Base-by-base conservation (phyloP, 176 grass and related monocot genomes). In the Secale cereale region DNA sequence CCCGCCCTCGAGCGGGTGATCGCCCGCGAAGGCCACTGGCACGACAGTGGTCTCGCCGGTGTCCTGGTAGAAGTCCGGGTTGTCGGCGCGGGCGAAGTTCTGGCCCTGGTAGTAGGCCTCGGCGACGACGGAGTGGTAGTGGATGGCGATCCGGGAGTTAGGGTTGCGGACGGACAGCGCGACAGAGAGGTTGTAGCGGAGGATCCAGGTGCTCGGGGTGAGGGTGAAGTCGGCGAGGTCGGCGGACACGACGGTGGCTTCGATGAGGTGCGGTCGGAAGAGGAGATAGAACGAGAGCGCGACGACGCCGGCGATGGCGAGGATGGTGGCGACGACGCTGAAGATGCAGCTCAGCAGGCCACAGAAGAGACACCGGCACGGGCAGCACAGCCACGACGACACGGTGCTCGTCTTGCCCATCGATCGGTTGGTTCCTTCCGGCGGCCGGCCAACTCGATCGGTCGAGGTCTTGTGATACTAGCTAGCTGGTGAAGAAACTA, bases 251-350 rank as follows among this genome's bases (percentile, higher is more conserved):
- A 73, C 83, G 40, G 78, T 41, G 56, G 79, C 78, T 23, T 26
- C 40, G 65, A 90, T 50, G 17, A 65, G 73, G 88, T 81, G 83
- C 0, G 88, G 88, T 10, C 83, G 88, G 88, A 90, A 86, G 6
- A 90, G 17, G 3, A 90, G 83, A 79, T 73, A 90, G 1, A 86
- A 82, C 9, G 61, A 19, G 5, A 89, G 69, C 1, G 45, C 83
- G 2, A 59, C 73, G 3, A 90, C 39, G 17, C 77, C 87, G 56
- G 52, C 71, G 62, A 35, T 19, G 62, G 71, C 2, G n/a, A 89
- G 4, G 37, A 89, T 3, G 88, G 78, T 86, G 5, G 29, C 20
- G 0, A 86, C 3, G 5, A 77, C 78, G 71, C n/a, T 81, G 10
- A 89, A 15, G 61, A 81, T 15, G 78, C 82, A 85, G 78, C 60